Evolutionary conservation across 331 rosid species (phyloP).

Genomic region (Malus hybrid): DNA sequence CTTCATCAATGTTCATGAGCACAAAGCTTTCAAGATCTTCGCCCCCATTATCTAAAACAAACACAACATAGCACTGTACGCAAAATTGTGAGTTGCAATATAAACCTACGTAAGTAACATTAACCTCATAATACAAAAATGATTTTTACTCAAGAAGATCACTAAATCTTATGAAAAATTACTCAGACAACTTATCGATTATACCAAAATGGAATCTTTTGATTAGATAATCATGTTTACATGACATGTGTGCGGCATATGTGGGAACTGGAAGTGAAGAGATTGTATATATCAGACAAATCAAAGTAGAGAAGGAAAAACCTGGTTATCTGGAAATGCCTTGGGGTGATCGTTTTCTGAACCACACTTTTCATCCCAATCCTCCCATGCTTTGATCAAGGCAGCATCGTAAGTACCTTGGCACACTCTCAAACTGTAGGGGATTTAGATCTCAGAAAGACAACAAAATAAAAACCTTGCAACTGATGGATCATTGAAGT

Average conservation of each 20-base stretch:
- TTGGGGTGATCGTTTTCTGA: slow-evolving; percentile 91
- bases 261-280: not conserved
- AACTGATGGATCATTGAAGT: not conserved
- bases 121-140: not conserved
- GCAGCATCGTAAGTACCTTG: slow-evolving; percentile 67
- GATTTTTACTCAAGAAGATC: not conserved
- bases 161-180: not conserved
- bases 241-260: not conserved
- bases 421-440: slow-evolving; percentile 63
- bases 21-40: slow-evolving; percentile 90
- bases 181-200: not conserved
- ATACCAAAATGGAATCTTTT: not conserved
- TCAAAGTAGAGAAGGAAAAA: slow-evolving; percentile 16
- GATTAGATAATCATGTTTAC: not conserved
- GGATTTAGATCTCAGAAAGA: slow-evolving; percentile 18
- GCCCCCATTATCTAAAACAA: slow-evolving; percentile 80
- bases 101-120: not conserved
- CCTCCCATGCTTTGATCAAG: slow-evolving; percentile 78
- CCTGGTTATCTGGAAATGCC: slow-evolving; percentile 83
- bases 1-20: slow-evolving; percentile 65
- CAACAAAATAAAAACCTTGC: slow-evolving; percentile 12
- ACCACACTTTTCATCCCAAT: slow-evolving; percentile 57
- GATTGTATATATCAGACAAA: not conserved
- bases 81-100: slow-evolving; percentile 21
- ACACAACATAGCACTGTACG: slow-evolving; percentile 58